phyloP scores from a whole-genome alignment of 768 basidiomycete genomes.

The Lyophyllum shimeji region DNA sequence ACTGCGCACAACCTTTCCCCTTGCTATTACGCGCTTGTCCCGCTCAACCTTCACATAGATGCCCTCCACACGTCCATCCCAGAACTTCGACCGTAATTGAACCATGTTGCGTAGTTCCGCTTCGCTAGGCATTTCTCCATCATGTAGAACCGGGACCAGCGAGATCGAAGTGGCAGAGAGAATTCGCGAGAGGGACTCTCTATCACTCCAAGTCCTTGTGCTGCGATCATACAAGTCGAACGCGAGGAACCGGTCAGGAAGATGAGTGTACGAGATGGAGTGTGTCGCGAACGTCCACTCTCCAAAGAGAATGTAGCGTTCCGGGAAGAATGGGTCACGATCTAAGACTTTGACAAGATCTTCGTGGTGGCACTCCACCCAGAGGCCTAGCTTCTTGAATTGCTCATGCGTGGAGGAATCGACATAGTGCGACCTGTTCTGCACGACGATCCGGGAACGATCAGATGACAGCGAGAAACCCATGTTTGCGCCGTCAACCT shows the following conservation, averaged over 20 bases:
- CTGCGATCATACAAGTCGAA: slow-evolving; percentile 61
- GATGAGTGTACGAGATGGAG: slow-evolving; percentile 53
- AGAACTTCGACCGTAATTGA: slow-evolving; percentile 40
- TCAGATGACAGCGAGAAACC: slow-evolving; percentile 57
- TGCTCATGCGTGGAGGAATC: slow-evolving; percentile 56
- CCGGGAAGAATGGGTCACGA: slow-evolving; percentile 50
- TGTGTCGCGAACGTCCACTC: slow-evolving; percentile 67
- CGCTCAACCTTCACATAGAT: slow-evolving; percentile 58
- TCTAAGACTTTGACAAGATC: slow-evolving; percentile 44
- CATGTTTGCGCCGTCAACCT: slow-evolving; percentile 69
- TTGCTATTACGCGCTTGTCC: slow-evolving; percentile 34
- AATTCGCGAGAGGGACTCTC: slow-evolving; percentile 30
- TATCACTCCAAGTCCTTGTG: slow-evolving; percentile 38
- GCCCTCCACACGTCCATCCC: slow-evolving; percentile 52
- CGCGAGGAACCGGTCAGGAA: slow-evolving; percentile 57
- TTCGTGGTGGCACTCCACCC: slow-evolving; percentile 49
- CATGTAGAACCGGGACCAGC: slow-evolving; percentile 42
- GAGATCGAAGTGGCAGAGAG: slow-evolving; percentile 39
- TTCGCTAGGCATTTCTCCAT: slow-evolving; percentile 40
- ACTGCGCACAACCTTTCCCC: slow-evolving; percentile 57
- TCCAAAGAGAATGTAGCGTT: slow-evolving; percentile 60
- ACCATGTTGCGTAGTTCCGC: slow-evolving; percentile 44
- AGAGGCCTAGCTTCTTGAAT: slow-evolving; percentile 56
- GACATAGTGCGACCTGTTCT: slow-evolving; percentile 64
- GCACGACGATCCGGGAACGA: slow-evolving; percentile 45